A percentile compares a stretch with the other conserved stretches of the same genome.
Conservation (phyloP, 495 filamentous ascomycete species). For the Usnea hakonensis region DNA sequence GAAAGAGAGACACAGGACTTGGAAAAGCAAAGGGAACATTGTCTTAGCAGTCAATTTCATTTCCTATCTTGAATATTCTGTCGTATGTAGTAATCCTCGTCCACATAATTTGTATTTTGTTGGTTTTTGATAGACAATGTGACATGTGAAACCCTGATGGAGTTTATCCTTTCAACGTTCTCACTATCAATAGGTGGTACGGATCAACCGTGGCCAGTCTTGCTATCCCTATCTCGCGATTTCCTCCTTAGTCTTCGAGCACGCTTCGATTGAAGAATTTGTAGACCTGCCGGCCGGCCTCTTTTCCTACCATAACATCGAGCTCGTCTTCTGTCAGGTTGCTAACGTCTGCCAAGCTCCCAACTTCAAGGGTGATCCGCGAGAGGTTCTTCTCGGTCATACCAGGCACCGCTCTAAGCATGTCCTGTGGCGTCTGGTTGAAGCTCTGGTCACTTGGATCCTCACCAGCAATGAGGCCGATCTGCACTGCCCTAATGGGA, state of each 20-base stretch:
- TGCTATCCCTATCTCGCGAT: neutral
- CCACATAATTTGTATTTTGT: no score
- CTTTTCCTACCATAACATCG: constrained; percentile 63
- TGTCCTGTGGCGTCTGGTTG: constrained; percentile 70
- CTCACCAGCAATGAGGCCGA: constrained; percentile 55
- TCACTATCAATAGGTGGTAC: no score
- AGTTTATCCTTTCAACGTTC: no score
- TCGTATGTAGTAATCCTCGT: no score
- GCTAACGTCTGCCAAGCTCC: constrained; percentile 72
- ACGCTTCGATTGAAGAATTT: constrained; percentile 83
- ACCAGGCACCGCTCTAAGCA: constrained; percentile 78
- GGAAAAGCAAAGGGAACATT: no score
- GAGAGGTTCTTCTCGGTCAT: constrained; percentile 70
- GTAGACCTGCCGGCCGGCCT: constrained; percentile 68
- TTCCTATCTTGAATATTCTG: no score
- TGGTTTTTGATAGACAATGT: no score
- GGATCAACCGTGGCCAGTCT: neutral
- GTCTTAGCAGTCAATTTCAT: no score
- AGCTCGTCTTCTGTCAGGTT: constrained; percentile 77
- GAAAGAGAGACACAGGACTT: no score
- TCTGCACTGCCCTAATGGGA: constrained; percentile 74
- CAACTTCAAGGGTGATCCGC: constrained; percentile 61
- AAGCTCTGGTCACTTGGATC: constrained; percentile 53
- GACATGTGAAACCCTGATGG: no score
- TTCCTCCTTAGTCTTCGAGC: constrained; percentile 41